Evolutionary conservation across 2,329 filamentous ascomycete genomes (phyloP).

Genomic region (Neoarthrinium moseri): DNA sequence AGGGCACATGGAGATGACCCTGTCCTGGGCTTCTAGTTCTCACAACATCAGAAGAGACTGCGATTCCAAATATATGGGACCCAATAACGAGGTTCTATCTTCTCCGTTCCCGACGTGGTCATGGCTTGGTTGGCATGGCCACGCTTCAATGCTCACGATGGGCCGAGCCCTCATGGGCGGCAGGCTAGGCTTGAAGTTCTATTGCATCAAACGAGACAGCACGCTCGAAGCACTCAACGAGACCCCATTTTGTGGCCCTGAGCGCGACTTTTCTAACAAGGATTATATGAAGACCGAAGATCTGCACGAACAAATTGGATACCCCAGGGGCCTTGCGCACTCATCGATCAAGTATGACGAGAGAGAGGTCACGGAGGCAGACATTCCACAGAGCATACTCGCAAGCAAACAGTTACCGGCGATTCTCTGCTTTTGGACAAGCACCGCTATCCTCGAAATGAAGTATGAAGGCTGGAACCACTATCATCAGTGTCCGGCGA

Average conservation of each 20-base stretch:
- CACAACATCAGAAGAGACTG: background rate
- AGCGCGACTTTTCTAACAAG: background rate
- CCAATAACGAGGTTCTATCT: background rate
- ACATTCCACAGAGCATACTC: background rate
- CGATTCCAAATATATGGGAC: slow-evolving; percentile 1
- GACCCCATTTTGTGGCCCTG: background rate
- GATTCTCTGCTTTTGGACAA: slow-evolving; percentile 6
- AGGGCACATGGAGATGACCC: slow-evolving; percentile 1
- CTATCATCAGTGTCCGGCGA: background rate
- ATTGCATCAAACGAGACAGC: background rate
- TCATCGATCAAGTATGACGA: background rate
- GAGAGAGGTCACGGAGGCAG: background rate
- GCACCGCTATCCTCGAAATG: slow-evolving; percentile 2
- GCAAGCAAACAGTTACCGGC: background rate
- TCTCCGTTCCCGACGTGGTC: slow-evolving; percentile 5
- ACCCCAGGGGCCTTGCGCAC: background rate
- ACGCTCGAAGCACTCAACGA: background rate
- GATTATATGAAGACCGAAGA: background rate
- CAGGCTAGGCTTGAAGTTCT: background rate
- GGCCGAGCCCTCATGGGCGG: background rate
- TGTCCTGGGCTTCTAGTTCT: background rate
- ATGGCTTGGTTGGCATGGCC: slow-evolving; percentile 3
- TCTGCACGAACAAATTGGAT: background rate
- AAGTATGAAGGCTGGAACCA: background rate
- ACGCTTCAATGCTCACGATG: background rate